Evolutionary conservation across 2,329 filamentous ascomycete genomes (phyloP), one percentile per base, ranked within the genome.

Genomic region (Cordyceps cicadae): DNA sequence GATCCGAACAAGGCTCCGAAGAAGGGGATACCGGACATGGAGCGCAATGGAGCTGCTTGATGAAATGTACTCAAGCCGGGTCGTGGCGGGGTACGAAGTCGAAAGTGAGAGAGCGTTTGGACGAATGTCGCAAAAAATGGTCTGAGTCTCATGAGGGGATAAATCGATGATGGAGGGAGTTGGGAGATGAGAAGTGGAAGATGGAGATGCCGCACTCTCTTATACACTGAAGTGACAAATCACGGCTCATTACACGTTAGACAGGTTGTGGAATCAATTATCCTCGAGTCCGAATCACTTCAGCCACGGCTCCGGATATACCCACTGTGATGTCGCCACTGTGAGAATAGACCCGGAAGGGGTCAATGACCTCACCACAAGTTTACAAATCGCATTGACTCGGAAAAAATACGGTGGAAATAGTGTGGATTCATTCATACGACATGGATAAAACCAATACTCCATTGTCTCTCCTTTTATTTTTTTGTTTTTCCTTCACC

Each of bases 11-110:
- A 77, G 60, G 87, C 85, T 66, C 89, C 81, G 43, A 96, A 69
- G 66, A 96, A 90, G 1, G 92, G 88, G 68, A 96, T 87, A 1
- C 82, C 82, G 58, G 90, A 87, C 84, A 93, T 91, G 67, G 88
- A 87, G 62, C 70, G 73, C 56, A 71, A 66, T 63, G 64, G 71
- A 58, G 65, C 64, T 56, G 64, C 69, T 63, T 65, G 70, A 41
- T 54, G 51, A 29, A 67, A 64, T 45, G 65, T 55, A 46, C 62
- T 62, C 32, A 62, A 45, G 45, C 52, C 60, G 29, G 21, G 48
- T 39, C 21, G 63, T 34, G 64, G 70, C 63, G 71, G 66, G 59
- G 69, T 67, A 59, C 75, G 74, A 52, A 60, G n/a, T 54, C 43
- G 37, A 41, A 60, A 49, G 75, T 74, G 67, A 79, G 70, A 79